Base-by-base conservation (phyloP, 371 early-diverging fungal species). In the Actinomucor elegans region DNA sequence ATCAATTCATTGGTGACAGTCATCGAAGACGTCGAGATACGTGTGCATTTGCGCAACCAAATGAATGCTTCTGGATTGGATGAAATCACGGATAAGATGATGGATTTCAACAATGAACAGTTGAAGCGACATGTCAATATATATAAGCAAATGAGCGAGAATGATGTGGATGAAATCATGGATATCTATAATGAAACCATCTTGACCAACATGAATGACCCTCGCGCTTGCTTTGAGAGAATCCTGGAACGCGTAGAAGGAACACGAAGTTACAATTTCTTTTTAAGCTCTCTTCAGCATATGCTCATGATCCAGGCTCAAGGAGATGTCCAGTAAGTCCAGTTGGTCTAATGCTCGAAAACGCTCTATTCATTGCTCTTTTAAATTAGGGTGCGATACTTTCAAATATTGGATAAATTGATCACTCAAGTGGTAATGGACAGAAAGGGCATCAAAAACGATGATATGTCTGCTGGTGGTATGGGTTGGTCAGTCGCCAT, bases 401-500 rank as follows among this genome's bases (percentile, higher is more conserved):
- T 86, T 55, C 93, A 91, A 52, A 66, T 93, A 20, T 69, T 94
- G 35, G 92, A 93, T 61, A 78, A 83, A 34, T 64, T 93, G 11
- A 71, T 93, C 17, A 86, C 90, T 6, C 89, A 93, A 48, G 84
- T 94, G 2, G 90, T 93, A 7, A 77, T 93, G 58, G 91, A 94
- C 47, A 73, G 89, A 27, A 84, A 86, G 50, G 88, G 84, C 1
- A 65, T 87, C 21, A 46, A 55, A 26, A 79, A 88, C 0, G 86
- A 87, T 26, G 81, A 85, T 41, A 80, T 78, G 29, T 63, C 78
- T 0, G 37, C 32, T 12, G 55, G 52, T 6, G 63, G 69, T 6
- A 75, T 71, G 62, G 78, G 87, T 2, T 79, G 85, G 51, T 86
- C 86, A 11, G 91, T 94, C 6, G 80, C 79, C 4, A 76, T 83